Conservation (phyloP, 2,329 filamentous ascomycete genomes). For the Aspergillus sergii region DNA sequence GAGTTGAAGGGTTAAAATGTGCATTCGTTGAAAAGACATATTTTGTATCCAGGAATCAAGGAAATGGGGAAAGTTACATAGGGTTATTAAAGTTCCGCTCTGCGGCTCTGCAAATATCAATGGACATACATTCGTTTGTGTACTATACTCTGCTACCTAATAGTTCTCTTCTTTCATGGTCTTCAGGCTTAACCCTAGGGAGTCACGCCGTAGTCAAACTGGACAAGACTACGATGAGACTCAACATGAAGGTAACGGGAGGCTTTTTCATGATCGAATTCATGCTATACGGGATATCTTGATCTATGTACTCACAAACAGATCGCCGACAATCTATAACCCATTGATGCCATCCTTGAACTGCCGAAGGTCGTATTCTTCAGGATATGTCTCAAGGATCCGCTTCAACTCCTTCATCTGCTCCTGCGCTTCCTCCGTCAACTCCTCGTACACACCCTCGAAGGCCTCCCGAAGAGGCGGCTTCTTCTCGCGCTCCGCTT, state of each 20-base stretch:
- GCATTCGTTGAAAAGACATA: neutral
- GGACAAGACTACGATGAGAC: neutral
- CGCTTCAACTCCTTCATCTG: constrained; percentile 77
- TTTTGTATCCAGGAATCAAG: neutral
- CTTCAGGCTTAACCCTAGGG: neutral
- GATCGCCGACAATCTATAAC: constrained; percentile 44
- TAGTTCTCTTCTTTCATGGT: neutral
- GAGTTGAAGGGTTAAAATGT: neutral
- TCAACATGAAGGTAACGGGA: neutral
- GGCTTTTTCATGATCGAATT: neutral
- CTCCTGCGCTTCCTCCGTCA: constrained; percentile 74
- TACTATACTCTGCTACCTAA: neutral
- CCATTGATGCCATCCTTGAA: constrained; percentile 74
- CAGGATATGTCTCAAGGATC: constrained; percentile 82
- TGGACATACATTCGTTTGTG: neutral
- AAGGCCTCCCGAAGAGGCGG: constrained; percentile 63
- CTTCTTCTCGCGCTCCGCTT: constrained; percentile 63
- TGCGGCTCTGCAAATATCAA: neutral
- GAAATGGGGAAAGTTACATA: neutral
- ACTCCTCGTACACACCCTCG: constrained; percentile 82
- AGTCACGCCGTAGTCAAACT: neutral
- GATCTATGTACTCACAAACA: constrained; percentile 3
- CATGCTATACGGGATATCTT: constrained; percentile 1
- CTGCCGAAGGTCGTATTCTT: constrained; percentile 82
- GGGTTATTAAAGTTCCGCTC: neutral